Evolutionary conservation across 2,329 filamentous ascomycete species (phyloP).

Genomic region (Sclerotinia spermophila): DNA sequence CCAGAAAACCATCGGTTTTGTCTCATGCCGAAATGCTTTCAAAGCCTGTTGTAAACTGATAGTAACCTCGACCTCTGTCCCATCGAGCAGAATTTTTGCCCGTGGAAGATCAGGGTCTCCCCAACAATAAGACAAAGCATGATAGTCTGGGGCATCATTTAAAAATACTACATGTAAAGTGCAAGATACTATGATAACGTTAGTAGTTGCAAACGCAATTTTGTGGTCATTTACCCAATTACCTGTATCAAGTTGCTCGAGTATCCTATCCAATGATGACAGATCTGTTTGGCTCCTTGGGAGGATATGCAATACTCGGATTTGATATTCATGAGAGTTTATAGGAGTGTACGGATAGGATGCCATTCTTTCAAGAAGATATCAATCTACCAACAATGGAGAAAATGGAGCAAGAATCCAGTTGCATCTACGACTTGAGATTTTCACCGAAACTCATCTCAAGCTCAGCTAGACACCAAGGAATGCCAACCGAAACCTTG

Average conservation of each 20-base stretch:
- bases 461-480: neutral
- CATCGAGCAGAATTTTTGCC: conserved; percentile 16
- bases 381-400: neutral
- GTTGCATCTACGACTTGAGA: neutral
- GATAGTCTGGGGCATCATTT: conserved; percentile 1
- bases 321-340: neutral
- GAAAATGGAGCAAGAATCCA: neutral
- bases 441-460: neutral
- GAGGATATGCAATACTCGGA: conserved; percentile 4
- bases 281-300: neutral
- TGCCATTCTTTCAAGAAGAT: neutral
- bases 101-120: conserved; percentile 2
- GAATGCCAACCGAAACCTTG: neutral
- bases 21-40: conserved; percentile 17
- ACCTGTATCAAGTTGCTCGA: neutral
- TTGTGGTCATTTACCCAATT: neutral
- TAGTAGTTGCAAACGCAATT: neutral
- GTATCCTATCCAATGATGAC: too few species aligned
- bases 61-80: conserved; percentile 17
- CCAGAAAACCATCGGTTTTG: conserved; percentile 13
- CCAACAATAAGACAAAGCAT: conserved; percentile 20
- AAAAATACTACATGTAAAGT: conserved; percentile 2
- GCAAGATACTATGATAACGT: neutral
- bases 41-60: conserved; percentile 21
- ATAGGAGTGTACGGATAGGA: conserved; percentile 1